phyloP scores from a whole-genome alignment of 345 rosid species.

The Hibiscus mutabilis region DNA sequence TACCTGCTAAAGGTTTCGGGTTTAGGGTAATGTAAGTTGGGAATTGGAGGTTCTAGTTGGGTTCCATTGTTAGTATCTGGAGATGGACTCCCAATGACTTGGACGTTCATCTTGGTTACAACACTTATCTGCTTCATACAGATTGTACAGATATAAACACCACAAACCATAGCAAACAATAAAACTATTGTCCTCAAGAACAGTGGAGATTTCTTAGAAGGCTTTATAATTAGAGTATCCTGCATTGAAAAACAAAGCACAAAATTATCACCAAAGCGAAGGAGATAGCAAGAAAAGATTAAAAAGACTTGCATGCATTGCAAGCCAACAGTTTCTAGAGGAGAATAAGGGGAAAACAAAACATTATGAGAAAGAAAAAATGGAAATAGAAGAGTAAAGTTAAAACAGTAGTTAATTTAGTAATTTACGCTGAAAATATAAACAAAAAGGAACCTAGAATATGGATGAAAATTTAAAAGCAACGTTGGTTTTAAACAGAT shows the following conservation, averaged over 20 bases:
- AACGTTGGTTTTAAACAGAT: neutral
- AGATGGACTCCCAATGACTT: conserved; percentile 34
- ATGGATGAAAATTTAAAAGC: neutral
- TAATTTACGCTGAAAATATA: neutral
- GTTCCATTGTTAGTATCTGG: conserved; percentile 4
- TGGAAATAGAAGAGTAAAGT: neutral
- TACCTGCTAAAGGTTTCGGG: conserved; percentile 85
- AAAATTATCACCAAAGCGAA: neutral
- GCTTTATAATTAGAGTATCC: conserved; percentile 58
- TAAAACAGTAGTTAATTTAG: neutral
- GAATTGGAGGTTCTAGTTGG: conserved; percentile 24
- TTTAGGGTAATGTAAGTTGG: conserved; percentile 60
- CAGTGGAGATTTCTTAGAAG: conserved; percentile 70
- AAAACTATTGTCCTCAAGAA: conserved; percentile 67
- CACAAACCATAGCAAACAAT: conserved; percentile 64
- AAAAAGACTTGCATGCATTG: too few species aligned
- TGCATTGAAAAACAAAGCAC: conserved; percentile 25
- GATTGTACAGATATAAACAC: conserved; percentile 54
- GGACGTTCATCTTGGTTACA: conserved; percentile 30
- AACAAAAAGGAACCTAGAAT: neutral
- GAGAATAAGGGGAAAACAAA: neutral
- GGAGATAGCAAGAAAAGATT: neutral
- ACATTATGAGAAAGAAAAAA: neutral
- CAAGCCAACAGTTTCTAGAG: too few species aligned
- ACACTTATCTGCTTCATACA: conserved; percentile 62